These are phyloP conservation scores for Wickerhamomyces mucosus DNA, from an alignment of 805 yeast species.

Conservation along the genomic window DNA sequence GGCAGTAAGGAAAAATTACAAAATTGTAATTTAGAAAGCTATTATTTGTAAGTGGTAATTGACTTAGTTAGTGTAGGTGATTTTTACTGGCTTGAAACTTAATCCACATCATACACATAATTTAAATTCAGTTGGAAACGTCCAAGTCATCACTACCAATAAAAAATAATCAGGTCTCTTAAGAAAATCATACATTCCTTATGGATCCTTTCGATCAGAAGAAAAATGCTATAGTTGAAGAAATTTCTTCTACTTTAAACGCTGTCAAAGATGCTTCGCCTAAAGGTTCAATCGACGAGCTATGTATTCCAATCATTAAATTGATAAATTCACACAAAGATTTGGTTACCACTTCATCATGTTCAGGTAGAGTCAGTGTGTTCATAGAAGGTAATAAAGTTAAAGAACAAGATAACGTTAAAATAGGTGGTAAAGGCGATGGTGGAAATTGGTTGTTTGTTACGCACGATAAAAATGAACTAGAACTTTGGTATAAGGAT, in stretches of 20 bases:
- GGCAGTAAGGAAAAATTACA: too few species aligned
- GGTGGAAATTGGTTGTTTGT: constrained; percentile 86
- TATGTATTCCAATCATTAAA: constrained; percentile 63
- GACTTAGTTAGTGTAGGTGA: background rate
- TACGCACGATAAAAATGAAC: constrained; percentile 48
- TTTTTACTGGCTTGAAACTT: too few species aligned
- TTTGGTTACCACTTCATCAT: constrained; percentile 81
- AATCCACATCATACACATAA: too few species aligned
- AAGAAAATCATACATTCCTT: constrained; percentile 3
- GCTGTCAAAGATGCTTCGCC: constrained; percentile 64
- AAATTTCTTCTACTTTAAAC: constrained; percentile 35
- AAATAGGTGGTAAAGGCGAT: constrained; percentile 76
- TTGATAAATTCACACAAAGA: constrained; percentile 52
- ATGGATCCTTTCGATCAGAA: constrained; percentile 58
- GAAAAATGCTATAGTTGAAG: constrained; percentile 43
- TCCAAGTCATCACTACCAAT: too few species aligned
- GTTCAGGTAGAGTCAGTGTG: constrained; percentile 81
- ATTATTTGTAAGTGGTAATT: too few species aligned
- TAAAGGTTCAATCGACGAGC: constrained; percentile 74
- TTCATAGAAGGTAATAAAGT: constrained; percentile 65
- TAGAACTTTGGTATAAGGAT: constrained; percentile 38
- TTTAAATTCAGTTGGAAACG: too few species aligned
- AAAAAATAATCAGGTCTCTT: background rate
- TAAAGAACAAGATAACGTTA: constrained; percentile 9
- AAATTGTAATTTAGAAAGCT: too few species aligned